These are phyloP conservation scores for Jimgerdemannia lactiflua DNA, from an alignment of 192 early-diverging fungal genomes.

Conservation along the genomic window DNA sequence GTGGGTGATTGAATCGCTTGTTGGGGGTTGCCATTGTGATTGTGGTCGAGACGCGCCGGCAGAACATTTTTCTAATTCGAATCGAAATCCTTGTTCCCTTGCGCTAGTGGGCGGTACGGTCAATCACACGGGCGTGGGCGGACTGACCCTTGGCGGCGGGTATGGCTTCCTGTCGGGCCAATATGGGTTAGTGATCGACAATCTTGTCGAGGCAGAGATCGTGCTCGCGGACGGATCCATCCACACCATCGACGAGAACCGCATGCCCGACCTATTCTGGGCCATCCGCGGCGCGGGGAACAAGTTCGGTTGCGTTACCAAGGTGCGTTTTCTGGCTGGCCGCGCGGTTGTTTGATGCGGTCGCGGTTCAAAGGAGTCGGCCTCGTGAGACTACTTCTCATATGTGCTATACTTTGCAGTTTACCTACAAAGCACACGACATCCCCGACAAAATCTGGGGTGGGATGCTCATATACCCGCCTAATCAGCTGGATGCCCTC, in stretches of 20 bases:
- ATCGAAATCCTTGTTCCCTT: too few relatives aligned
- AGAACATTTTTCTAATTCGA: too few relatives aligned
- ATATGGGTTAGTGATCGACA: conserved; percentile 48
- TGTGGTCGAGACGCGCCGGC: too few relatives aligned
- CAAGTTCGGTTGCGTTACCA: too few relatives aligned
- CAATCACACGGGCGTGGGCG: conserved; percentile 29
- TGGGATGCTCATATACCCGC: neutral
- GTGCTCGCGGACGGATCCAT: conserved; percentile 47
- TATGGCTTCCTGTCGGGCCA: conserved; percentile 41
- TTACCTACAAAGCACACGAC: neutral
- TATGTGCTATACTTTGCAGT: neutral
- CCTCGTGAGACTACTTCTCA: neutral
- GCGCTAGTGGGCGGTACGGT: neutral
- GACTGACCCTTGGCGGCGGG: conserved; percentile 43
- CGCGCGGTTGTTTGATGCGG: too few relatives aligned
- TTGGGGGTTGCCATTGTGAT: too few relatives aligned
- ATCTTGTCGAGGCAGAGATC: conserved; percentile 46
- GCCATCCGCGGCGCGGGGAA: conserved; percentile 58
- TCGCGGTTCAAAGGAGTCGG: too few relatives aligned
- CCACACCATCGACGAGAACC: conserved; percentile 27
- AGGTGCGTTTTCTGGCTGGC: too few relatives aligned
- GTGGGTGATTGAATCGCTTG: neutral
- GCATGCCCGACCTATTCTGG: conserved; percentile 58
- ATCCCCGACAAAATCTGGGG: neutral
- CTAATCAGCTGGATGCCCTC: neutral